Evolutionary conservation across 306 rosid species (phyloP), one percentile per base, ranked within the genome.

Genomic region (Quercus agrifolia): DNA sequence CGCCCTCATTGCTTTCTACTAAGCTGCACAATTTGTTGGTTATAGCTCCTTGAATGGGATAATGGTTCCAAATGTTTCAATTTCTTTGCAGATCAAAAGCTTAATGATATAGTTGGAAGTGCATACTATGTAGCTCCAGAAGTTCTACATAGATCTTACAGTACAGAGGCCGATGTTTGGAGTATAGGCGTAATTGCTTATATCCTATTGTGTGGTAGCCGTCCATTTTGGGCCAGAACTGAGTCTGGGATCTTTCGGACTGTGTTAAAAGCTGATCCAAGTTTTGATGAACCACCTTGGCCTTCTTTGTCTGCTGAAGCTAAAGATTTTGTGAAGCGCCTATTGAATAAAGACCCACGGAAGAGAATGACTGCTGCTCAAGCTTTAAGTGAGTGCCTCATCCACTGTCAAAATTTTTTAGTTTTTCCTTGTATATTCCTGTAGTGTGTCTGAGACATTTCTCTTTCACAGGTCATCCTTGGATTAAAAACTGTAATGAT

Each of bases 111-210:
- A 70, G 99, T 92, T 83, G 99, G 99, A 76, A 94, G 99, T 61
- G 99, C 99, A n/a, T 94, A 94, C 85, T 94, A 94, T 77, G 97
- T 94, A 20, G 97, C 99, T 78, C 99, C 99, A 1, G 99, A 94
- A 88, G 99, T 94, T 82, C 86, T 94, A 56, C 99, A 90, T 73
- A 88, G 97, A 83, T 86, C 97, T 69, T 94, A 92, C 84, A 87
- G 86, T 54, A 90, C 99, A 30, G 99, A 92, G 81, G 99, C 99
- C 46, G 99, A 94, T 55, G 85, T 90, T 38, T 94, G 99, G 99
- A 94, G 99, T 71, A 83, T 94, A 72, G 99, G 99, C 2, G 99
- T 94, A 80, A 92, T 94, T 87, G 97, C 99, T 51, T 94, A 91
- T 79, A 92, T 92, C 78, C 88, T 94, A 57, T 85, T 94, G 79